Conservation (phyloP, 208 protist species). For the Wallacemonas sp. region DNA sequence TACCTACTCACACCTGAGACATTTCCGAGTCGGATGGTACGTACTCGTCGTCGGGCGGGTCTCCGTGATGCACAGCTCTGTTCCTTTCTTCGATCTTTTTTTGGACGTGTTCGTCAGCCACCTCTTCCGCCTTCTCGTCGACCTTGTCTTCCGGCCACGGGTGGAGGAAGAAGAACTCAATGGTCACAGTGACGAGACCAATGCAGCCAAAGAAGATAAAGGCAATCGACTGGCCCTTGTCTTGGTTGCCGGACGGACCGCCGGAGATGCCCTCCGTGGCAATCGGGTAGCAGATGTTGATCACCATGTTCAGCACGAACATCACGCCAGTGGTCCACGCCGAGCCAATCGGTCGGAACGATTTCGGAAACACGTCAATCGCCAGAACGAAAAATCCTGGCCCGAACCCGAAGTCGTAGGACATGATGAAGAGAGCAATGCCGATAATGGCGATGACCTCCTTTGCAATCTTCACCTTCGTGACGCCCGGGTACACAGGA, state of each 20-base stretch:
- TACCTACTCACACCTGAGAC: no score
- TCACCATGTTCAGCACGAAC: neutral
- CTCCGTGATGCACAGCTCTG: no score
- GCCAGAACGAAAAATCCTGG: constrained; percentile 59
- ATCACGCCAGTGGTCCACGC: neutral
- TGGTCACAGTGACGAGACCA: constrained; percentile 14
- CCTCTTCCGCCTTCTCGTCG: no score
- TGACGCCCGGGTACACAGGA: neutral
- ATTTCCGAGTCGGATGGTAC: no score
- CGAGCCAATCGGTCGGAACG: neutral
- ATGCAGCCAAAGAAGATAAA: constrained; percentile 24
- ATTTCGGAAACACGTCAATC: constrained; percentile 49
- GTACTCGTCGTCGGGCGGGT: no score
- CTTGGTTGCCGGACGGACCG: constrained; percentile 13
- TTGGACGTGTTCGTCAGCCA: no score
- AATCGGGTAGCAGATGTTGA: constrained; percentile 11
- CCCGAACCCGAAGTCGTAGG: constrained; percentile 45
- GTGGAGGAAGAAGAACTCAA: constrained; percentile 24
- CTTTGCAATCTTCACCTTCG: neutral
- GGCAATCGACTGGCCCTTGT: constrained; percentile 24
- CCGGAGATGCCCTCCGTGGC: constrained; percentile 16
- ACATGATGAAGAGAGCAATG: constrained; percentile 27
- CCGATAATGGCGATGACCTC: constrained; percentile 16
- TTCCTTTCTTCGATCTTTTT: no score
- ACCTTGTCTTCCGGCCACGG: no score